Base-by-base conservation (phyloP, 805 yeast genomes). In the Hemisphaericaspora nanyangensis region DNA sequence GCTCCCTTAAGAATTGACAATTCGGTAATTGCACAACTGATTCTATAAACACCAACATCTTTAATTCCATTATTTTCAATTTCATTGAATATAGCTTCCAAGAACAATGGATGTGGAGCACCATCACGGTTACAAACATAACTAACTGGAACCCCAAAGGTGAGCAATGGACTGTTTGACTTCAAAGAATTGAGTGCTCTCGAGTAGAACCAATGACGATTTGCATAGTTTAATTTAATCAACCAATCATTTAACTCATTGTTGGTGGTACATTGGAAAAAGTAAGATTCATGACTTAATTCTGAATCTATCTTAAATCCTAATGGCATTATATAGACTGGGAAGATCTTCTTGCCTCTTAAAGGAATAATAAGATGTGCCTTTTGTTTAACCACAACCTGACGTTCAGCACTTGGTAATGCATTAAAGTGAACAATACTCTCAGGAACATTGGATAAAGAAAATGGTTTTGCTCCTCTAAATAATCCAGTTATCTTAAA, bases 31-130 rank as follows among this genome's bases (percentile, higher is more conserved):
- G 80, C 74, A 0, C 80, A 73, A 53, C 79, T 72, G 45, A 76
- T 77, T 57, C 98, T 78, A 58, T 91, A 91, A 11, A 91, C 69
- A 13, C 98, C 98, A 38, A 87, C 85, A 55, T 90, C 97, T 48
- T 87, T 89, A 20, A 91, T 58, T 0, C 98, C 96, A 38, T 90
- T 77, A n/a, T 70, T 62, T 58, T 91, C 98, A 47, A 91, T 85
- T 49, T 83, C 93, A 33, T 72, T 72, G 48, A 89, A 70, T 31
- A 91, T 62, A 40, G 73, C 72, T 26, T 73, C 79, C 40, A 90
- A 78, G 31, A 90, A 76, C 5, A 55, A 61, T 1, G 98, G 98
- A 24, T 80, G 65, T 2, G 61, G 45, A 0, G 79, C 62, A 7
- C 74, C 65, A 48, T 88, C 95, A 36, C 95, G 70, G 38, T 70